Base-by-base conservation (phyloP, 768 basidiomycete species). In the Tricholoma sp. region DNA sequence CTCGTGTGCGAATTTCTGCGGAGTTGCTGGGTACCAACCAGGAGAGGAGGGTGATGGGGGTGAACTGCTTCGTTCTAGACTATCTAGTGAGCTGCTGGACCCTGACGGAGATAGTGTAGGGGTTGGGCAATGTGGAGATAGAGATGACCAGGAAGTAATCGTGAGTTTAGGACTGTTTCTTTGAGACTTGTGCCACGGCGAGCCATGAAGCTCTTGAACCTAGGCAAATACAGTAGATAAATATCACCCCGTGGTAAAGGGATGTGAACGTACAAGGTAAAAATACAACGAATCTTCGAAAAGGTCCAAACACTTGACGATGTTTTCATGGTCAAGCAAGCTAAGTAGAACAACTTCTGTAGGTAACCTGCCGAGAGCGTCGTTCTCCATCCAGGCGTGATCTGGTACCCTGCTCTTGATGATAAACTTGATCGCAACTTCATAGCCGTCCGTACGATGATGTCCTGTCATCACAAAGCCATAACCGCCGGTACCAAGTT, bases 381-480 rank as follows among this genome's bases (percentile, higher is more conserved):
- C 77, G 66, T 91, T 84, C 52, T 84, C 71, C 72, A 81, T 82
- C 85, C 84, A 83, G 33, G 80, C 80, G 58, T 77, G 69, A 31
- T 78, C 75, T 15, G 80, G 80, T 28, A 86, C 76, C 64, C 82
- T 79, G 77, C 86, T 80, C 70, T 92, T 94, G 74, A 89, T 83
- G 66, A 98, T 94, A 69, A 98, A 97, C 73, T 98, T 98, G 70
- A 97, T 89, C 0, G 94, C 94, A 53, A 94, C 94, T 67, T 94
- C 89, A 56, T 75, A 69, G 0, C 77, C 77, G 47, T 80, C 77
- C 31, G 60, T 63, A 12, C 81, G 83, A 66, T 91, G 83, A 34
- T 76, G 72, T 9, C 92, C 94, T 2, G 89, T 88, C 81, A 96
- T 90, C 28, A 98, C 95, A 68, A 98, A 97, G 2, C 94, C 94